These are phyloP conservation scores for Penicillium occitanis DNA, from an alignment of 2,329 filamentous ascomycete species.

Conservation along the genomic window DNA sequence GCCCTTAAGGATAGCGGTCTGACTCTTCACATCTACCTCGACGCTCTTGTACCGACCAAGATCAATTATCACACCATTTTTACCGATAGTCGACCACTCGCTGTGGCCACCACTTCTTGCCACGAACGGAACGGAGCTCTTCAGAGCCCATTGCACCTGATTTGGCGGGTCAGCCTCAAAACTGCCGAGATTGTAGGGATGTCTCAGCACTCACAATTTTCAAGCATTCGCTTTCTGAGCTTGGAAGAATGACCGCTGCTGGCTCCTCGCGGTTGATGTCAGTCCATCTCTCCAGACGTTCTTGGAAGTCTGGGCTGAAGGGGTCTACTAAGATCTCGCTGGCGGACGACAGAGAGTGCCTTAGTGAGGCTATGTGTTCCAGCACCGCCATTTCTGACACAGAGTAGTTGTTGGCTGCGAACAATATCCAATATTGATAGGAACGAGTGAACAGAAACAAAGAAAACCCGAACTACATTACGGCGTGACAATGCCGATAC, in stretches of 20 bases:
- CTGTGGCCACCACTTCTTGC: conserved; percentile 9
- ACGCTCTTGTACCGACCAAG: background rate
- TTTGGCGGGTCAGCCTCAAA: background rate
- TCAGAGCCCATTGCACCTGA: conserved; percentile 9
- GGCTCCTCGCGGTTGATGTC: conserved; percentile 9
- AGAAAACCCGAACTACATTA: too few relatives aligned
- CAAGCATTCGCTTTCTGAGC: background rate
- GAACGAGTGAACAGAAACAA: too few relatives aligned
- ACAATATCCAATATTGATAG: too few relatives aligned
- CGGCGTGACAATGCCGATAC: too few relatives aligned
- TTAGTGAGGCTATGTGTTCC: too few relatives aligned
- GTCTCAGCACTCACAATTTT: background rate
- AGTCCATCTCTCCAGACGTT: conserved; percentile 8
- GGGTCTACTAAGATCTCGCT: background rate
- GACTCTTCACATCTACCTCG: background rate
- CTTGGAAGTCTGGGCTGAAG: background rate
- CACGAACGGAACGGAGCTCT: conserved; percentile 6
- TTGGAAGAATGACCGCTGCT: conserved; percentile 5
- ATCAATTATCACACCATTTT: conserved; percentile 8
- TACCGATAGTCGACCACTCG: conserved; percentile 14
- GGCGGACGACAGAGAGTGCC: too few relatives aligned
- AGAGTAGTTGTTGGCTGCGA: too few relatives aligned
- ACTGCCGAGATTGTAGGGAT: background rate
- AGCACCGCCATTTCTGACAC: too few relatives aligned
- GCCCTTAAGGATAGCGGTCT: background rate